A percentile compares a stretch with the other conserved stretches of the same genome.
phyloP scores from a whole-genome alignment of 805 yeast species.

The Kazachstania psychrophila region DNA sequence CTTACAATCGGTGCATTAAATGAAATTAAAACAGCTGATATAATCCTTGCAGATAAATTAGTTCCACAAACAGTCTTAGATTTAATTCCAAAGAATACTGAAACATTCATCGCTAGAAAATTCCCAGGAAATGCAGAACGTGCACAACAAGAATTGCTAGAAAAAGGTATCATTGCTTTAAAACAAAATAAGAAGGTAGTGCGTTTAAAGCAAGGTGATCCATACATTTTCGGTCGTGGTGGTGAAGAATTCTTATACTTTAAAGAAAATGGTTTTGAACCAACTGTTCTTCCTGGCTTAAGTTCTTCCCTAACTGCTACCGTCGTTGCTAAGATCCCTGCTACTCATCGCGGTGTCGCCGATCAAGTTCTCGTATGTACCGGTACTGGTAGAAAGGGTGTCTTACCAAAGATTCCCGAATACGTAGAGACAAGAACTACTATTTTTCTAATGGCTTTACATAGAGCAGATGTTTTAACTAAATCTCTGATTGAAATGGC shows the following conservation, averaged over 20 bases:
- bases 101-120: slow-evolving; percentile 78
- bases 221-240: slow-evolving; percentile 92
- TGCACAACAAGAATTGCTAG: slow-evolving; percentile 78
- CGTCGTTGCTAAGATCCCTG: slow-evolving; percentile 71
- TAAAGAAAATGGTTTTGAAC: slow-evolving; percentile 53
- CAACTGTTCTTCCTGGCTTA: slow-evolving; percentile 76
- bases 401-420: slow-evolving; percentile 67
- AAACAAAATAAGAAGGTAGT: slow-evolving; percentile 68
- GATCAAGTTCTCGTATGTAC: slow-evolving; percentile 91
- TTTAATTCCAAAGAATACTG: slow-evolving; percentile 67
- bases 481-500: slow-evolving; percentile 43
- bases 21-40: slow-evolving; percentile 73
- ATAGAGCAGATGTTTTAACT: slow-evolving; percentile 46
- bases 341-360: slow-evolving; percentile 84
- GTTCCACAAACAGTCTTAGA: slow-evolving; percentile 84
- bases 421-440: slow-evolving; percentile 69
- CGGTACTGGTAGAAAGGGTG: slow-evolving; percentile 87
- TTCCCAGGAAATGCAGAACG: slow-evolving; percentile 95
- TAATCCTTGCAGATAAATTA: slow-evolving; percentile 79
- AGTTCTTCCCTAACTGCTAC: slow-evolving; percentile 88
- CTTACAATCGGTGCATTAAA: slow-evolving; percentile 78
- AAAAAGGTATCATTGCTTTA: slow-evolving; percentile 60
- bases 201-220: slow-evolving; percentile 92
- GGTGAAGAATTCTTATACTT: slow-evolving; percentile 83
- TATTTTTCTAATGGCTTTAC: slow-evolving; percentile 82